These are phyloP conservation scores for Amoeboaphelidium protococcarum DNA, from an alignment of 371 early-diverging fungal genomes.

Conservation along the genomic window DNA sequence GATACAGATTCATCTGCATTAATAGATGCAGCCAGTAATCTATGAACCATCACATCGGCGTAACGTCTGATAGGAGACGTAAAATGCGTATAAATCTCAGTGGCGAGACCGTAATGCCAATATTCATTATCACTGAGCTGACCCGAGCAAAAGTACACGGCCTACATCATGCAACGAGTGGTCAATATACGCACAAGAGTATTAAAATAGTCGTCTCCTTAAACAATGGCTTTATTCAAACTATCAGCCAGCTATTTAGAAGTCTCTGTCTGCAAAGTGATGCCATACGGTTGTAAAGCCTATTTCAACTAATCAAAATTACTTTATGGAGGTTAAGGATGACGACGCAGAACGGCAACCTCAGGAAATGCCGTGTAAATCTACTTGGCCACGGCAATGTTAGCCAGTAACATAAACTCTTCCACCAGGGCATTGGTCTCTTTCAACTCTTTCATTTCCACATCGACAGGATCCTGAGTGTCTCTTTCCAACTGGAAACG, in stretches of 20 bases:
- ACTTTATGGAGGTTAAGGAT: constrained; percentile 38
- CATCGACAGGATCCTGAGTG: constrained; percentile 62
- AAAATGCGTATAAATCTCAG: constrained; percentile 19
- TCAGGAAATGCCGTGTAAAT: neutral
- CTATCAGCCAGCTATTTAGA: constrained; percentile 58
- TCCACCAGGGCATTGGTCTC: neutral
- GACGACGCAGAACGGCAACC: constrained; percentile 14
- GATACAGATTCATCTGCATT: constrained; percentile 24
- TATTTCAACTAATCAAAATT: constrained; percentile 48
- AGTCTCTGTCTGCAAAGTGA: constrained; percentile 23
- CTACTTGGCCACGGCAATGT: neutral
- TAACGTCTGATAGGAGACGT: constrained; percentile 78
- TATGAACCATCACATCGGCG: constrained; percentile 79
- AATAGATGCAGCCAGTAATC: constrained; percentile 55
- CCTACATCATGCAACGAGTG: constrained; percentile 58
- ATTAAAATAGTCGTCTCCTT: constrained; percentile 59
- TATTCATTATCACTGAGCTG: constrained; percentile 5
- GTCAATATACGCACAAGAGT: constrained; percentile 68
- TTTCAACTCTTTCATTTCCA: constrained; percentile 50
- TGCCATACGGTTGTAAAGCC: constrained; percentile 25
- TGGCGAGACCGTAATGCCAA: constrained; percentile 18
- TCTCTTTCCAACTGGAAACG: constrained; percentile 61
- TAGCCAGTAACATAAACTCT: neutral
- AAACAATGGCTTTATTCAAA: constrained; percentile 38
- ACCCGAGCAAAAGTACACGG: constrained; percentile 12